These are phyloP conservation scores for Panicum miliaceum DNA, from an alignment of 176 grass and related monocot genomes.

Conservation along the genomic window DNA sequence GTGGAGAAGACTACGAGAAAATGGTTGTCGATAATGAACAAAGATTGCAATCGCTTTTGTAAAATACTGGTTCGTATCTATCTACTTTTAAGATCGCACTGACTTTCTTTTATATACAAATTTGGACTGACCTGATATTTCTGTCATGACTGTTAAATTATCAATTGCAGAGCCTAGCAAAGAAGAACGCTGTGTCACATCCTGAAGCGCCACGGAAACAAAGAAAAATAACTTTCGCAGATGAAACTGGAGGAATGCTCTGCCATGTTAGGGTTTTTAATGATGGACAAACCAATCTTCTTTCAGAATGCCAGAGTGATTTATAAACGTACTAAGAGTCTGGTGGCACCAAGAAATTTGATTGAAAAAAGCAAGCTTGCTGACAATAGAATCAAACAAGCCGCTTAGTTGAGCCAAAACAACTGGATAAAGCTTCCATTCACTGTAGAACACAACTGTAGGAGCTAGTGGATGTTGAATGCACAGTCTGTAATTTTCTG, in stretches of 20 bases:
- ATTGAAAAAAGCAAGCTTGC: background rate
- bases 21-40: conserved; percentile 85
- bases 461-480: conserved; percentile 9
- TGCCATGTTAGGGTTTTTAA: conserved; percentile 79
- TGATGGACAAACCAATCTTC: conserved; percentile 38
- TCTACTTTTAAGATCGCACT: conserved; percentile 30
- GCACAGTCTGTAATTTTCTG: background rate
- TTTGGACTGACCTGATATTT: conserved; percentile 25
- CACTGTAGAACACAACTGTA: background rate
- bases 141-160: conserved; percentile 29
- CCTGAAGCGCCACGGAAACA: conserved; percentile 45
- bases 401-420: background rate
- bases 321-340: conserved; percentile 26
- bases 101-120: background rate
- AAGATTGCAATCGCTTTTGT: conserved; percentile 97
- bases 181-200: conserved; percentile 45
- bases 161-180: conserved; percentile 61
- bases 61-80: conserved; percentile 86
- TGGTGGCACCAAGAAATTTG: background rate
- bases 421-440: conserved; percentile 25
- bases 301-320: conserved; percentile 44
- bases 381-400: conserved; percentile 29
- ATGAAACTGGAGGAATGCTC: conserved; percentile 86
- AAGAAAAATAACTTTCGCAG: conserved; percentile 87
- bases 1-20: conserved; percentile 80